Conservation (phyloP, 495 filamentous ascomycete species). For the Lepraria neglecta region DNA sequence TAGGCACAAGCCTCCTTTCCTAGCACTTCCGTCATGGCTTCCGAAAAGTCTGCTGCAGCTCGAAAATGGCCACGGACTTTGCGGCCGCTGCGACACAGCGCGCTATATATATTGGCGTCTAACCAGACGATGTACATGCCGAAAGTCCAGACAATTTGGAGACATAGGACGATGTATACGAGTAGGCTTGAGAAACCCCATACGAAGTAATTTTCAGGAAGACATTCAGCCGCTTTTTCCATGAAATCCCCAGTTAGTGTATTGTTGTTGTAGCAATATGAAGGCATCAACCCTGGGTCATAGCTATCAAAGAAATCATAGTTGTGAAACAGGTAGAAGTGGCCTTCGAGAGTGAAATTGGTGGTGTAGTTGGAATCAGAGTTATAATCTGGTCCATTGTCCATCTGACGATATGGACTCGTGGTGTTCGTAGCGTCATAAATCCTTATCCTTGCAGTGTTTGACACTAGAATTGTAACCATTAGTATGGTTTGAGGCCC, state of each 20-base stretch:
- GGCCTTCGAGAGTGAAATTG: slow-evolving; percentile 14
- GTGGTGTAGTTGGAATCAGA: background rate
- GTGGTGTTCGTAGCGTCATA: no score
- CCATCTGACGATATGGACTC: no score
- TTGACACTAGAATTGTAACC: no score
- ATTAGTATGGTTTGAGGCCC: no score
- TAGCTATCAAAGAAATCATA: background rate
- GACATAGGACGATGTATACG: slow-evolving; percentile 24
- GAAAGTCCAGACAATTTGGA: slow-evolving; percentile 26
- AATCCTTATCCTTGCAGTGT: no score
- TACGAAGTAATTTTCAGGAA: slow-evolving; percentile 19
- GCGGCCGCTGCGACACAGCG: slow-evolving; percentile 25
- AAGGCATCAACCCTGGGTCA: background rate
- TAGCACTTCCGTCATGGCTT: slow-evolving; percentile 27
- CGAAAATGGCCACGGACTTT: slow-evolving; percentile 15
- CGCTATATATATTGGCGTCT: slow-evolving; percentile 24
- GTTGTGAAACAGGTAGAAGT: slow-evolving; percentile 10
- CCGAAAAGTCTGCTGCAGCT: slow-evolving; percentile 25
- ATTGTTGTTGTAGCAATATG: background rate
- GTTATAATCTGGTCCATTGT: background rate
- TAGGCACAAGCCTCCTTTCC: slow-evolving; percentile 23
- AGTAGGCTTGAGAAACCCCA: slow-evolving; percentile 33
- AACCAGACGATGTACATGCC: slow-evolving; percentile 30
- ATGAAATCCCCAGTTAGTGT: no score
- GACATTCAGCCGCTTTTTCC: slow-evolving; percentile 10